These are phyloP conservation scores for Saccharomycopsis lassenensis DNA, from an alignment of 805 yeast species.

Conservation along the genomic window DNA sequence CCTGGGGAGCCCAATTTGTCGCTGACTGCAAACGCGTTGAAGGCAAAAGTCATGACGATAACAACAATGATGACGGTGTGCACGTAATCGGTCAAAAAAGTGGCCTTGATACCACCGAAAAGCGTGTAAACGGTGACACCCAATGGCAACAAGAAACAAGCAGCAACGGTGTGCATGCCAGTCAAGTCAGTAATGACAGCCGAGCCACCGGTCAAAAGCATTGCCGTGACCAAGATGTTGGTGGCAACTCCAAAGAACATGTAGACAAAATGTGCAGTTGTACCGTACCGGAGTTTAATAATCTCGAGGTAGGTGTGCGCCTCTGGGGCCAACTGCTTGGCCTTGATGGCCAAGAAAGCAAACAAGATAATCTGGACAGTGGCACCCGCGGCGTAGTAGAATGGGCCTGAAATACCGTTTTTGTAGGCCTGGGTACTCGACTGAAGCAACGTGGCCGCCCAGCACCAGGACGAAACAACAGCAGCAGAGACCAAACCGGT, in stretches of 20 bases:
- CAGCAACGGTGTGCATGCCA: slow-evolving; percentile 75
- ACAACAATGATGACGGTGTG: slow-evolving; percentile 76
- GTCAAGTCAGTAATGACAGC: slow-evolving; percentile 73
- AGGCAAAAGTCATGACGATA: slow-evolving; percentile 71
- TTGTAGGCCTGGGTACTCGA: slow-evolving; percentile 71
- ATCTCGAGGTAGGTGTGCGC: slow-evolving; percentile 90
- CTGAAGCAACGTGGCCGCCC: slow-evolving; percentile 54
- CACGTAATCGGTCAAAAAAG: slow-evolving; percentile 67
- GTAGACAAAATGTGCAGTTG: slow-evolving; percentile 55
- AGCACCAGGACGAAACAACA: slow-evolving; percentile 90
- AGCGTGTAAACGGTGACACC: slow-evolving; percentile 67
- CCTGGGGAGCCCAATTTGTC: slow-evolving; percentile 72
- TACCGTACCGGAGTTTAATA: slow-evolving; percentile 70
- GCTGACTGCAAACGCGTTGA: slow-evolving; percentile 65
- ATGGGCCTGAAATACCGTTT: slow-evolving; percentile 72
- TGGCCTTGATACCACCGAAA: slow-evolving; percentile 76
- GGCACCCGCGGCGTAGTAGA: slow-evolving; percentile 86
- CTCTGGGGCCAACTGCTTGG: slow-evolving; percentile 80
- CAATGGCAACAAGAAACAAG: slow-evolving; percentile 71
- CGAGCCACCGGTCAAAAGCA: slow-evolving; percentile 85
- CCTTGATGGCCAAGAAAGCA: slow-evolving; percentile 79
- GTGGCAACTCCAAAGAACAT: slow-evolving; percentile 80
- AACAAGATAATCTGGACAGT: slow-evolving; percentile 79
- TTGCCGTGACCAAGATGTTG: slow-evolving; percentile 82
- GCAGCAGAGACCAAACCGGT: slow-evolving; percentile 82